Percentiles rank a stretch among this genome's conserved stretches.
These are phyloP conservation scores for Dothideomycetidae sp. DNA, from an alignment of 2,329 filamentous ascomycete genomes.

Conservation along the genomic window DNA sequence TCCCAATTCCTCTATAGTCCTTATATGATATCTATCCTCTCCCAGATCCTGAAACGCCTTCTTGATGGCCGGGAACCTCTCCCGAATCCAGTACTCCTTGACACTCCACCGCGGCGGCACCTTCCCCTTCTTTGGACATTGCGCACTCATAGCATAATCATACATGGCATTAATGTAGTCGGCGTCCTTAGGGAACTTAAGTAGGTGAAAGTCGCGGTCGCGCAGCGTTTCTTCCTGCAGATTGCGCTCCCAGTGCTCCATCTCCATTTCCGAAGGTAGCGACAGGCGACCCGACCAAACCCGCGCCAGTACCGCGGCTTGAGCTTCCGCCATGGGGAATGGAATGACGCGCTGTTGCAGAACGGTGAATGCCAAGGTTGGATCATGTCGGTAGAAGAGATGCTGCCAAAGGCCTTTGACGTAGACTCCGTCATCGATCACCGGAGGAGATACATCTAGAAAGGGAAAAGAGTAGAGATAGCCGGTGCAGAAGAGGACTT, in stretches of 20 bases:
- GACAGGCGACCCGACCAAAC: constrained; percentile 40
- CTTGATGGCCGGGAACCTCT: constrained; percentile 54
- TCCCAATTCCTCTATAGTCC: constrained; percentile 56
- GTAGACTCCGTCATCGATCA: constrained; percentile 42
- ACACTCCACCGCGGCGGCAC: constrained; percentile 56
- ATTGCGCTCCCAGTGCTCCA: constrained; percentile 43
- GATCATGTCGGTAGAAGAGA: constrained; percentile 41
- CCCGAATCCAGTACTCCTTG: constrained; percentile 57
- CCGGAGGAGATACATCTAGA: constrained; percentile 34
- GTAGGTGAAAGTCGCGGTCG: constrained; percentile 39
- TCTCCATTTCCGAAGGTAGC: constrained; percentile 37
- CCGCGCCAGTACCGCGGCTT: constrained; percentile 47
- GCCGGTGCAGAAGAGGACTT: constrained; percentile 53
- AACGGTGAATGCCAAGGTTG: constrained; percentile 42
- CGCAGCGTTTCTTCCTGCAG: constrained; percentile 36
- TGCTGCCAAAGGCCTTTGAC: constrained; percentile 49
- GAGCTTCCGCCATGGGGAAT: constrained; percentile 57
- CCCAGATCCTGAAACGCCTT: constrained; percentile 55
- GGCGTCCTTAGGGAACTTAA: constrained; percentile 48
- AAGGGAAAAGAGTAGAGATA: constrained; percentile 52
- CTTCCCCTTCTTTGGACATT: constrained; percentile 40
- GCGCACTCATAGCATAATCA: constrained; percentile 42
- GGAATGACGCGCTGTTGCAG: constrained; percentile 52
- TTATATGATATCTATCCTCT: constrained; percentile 41
- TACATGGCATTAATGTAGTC: constrained; percentile 56